Base-by-base conservation (phyloP, 2,329 filamentous ascomycete genomes). In the Aspergillus pseudotamarii region DNA sequence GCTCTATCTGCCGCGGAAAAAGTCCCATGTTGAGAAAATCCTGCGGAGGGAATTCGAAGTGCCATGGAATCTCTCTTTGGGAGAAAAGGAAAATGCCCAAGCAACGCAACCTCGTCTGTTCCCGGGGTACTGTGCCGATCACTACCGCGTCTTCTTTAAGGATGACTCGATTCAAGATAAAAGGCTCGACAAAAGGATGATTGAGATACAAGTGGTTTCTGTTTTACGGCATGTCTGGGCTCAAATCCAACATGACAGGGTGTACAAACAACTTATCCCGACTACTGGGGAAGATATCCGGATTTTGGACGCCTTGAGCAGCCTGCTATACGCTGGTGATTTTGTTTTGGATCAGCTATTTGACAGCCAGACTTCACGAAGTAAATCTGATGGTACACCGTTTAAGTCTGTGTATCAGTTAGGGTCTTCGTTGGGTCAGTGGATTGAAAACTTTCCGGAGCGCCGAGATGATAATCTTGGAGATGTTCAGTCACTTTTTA, bases 151-250 rank as follows among this genome's bases (percentile, higher is more conserved):
- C 4, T 26, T 34, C 6, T 41, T 60, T 6, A 56, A 48, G 34
- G 8, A 50, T 12, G 50, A n/a, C 28, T 14, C 23, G 14, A 12
- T 9, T 6, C 6, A 28, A 21, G 38, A 53, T 6, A n/a, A 23
- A 8, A 12, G 14, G 3, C 14, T n/a, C 6, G 19, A 50, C 16
- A 60, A 16, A 3, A 38, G 53, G 16, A 41, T 8, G 46, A 58
- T 73, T 1, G 74, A 76, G 58, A 72, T 76, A 36, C 73, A 76
- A 56, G 70, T 76, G n/a, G 65, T 69, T 8, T 72, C 72, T 1
- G 65, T 69, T 1, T 57, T 75, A 1, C 66, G 65, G 26, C 70
- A 73, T 51, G 69, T 66, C 2, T 74, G 73, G 71, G 71, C 74
- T 1, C 69, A 75, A 48, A 65, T 69, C 4, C 68, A 71, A 8